phyloP scores from a whole-genome alignment of 192 early-diverging fungal species.

The Podila epigama region DNA sequence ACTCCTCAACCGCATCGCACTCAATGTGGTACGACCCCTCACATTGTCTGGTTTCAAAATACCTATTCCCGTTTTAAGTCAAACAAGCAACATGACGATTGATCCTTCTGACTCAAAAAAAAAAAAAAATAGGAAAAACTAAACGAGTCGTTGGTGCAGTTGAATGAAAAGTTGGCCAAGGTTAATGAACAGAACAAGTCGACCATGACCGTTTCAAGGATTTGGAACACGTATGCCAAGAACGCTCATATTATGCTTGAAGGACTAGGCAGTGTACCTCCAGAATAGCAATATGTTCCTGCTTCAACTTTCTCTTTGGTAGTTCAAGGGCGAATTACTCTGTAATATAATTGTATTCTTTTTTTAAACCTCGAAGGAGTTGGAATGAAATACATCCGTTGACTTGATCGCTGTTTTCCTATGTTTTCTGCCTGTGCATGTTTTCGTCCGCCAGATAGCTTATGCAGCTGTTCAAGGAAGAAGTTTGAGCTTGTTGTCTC shows the following conservation, averaged over 20 bases:
- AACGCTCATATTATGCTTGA: constrained; percentile 40
- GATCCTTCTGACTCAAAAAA: background rate
- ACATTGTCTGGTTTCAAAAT: background rate
- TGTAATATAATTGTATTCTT: too few relatives aligned
- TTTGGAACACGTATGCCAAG: constrained; percentile 43
- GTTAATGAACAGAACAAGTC: constrained; percentile 31
- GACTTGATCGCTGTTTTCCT: too few relatives aligned
- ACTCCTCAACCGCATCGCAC: constrained; percentile 39
- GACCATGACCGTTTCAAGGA: constrained; percentile 22
- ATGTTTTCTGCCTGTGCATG: too few relatives aligned
- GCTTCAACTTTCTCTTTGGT: background rate
- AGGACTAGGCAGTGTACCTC: constrained; percentile 32
- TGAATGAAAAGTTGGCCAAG: constrained; percentile 26
- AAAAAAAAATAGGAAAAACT: constrained; percentile 26
- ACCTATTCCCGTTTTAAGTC: too few relatives aligned
- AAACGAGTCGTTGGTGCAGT: constrained; percentile 31
- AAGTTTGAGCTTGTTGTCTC: too few relatives aligned
- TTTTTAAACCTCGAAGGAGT: too few relatives aligned
- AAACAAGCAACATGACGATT: background rate
- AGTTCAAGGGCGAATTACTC: background rate
- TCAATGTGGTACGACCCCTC: constrained; percentile 24
- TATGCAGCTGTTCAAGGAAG: too few relatives aligned
- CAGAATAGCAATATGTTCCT: constrained; percentile 10
- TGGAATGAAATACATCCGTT: too few relatives aligned
- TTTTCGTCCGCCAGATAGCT: too few relatives aligned